Conservation (phyloP, 805 yeast genomes). For the Kodamaea kaohsiungensis region DNA sequence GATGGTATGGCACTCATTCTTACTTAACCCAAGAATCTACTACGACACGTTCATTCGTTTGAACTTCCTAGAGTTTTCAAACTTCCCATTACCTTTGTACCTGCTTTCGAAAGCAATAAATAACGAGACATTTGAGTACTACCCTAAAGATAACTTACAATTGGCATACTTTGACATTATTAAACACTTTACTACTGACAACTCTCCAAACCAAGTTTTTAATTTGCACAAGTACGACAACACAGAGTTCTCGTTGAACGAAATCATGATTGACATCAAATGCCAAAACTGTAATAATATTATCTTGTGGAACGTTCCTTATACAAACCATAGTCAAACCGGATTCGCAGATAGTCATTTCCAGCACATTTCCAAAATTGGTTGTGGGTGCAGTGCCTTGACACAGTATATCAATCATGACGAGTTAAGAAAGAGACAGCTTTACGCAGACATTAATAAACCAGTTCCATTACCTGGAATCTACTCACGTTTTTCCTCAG, state of each 20-base stretch:
- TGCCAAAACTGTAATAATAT: constrained; percentile 17
- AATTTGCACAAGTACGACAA: constrained; percentile 5
- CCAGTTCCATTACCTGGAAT: constrained; percentile 9
- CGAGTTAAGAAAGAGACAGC: constrained; percentile 20
- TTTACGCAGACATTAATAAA: constrained; percentile 14
- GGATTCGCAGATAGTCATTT: constrained; percentile 19
- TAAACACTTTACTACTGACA: neutral
- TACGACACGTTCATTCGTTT: constrained; percentile 18
- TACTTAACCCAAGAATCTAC: constrained; percentile 20
- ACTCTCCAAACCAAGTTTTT: constrained; percentile 6
- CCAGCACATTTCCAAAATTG: neutral
- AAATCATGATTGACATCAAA: constrained; percentile 10
- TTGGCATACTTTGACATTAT: constrained; percentile 11
- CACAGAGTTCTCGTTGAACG: constrained; percentile 7
- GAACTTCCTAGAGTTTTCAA: constrained; percentile 15
- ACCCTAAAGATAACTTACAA: constrained; percentile 9
- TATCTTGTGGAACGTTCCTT: constrained; percentile 12
- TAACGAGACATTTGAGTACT: constrained; percentile 13
- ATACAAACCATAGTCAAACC: constrained; percentile 9
- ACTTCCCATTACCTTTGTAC: constrained; percentile 21
- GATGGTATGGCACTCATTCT: constrained; percentile 25
- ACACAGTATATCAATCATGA: constrained; percentile 18
- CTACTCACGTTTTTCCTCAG: constrained; percentile 12
- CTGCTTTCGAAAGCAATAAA: constrained; percentile 12
- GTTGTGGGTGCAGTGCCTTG: neutral